Base-by-base conservation (phyloP, 768 basidiomycete genomes). In the Phylloporus arenicola region DNA sequence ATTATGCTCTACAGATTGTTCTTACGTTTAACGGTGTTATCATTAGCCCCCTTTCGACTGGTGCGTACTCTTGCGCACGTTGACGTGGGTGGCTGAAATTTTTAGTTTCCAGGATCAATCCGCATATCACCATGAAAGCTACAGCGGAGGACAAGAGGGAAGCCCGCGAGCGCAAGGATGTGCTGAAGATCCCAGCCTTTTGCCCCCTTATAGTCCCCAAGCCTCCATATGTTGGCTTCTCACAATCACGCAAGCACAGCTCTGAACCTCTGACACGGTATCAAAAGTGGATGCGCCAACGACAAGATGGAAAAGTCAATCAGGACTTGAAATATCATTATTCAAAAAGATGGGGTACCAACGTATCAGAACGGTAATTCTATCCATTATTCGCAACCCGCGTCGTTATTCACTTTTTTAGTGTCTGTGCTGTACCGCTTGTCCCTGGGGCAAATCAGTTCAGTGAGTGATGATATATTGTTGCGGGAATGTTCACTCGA, bases 11-110 rank as follows among this genome's bases (percentile, higher is more conserved):
- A 40, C 41, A 40, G 31, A 34, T 48, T 35, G 20, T 52, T 43
- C 41, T 58, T 20, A 51, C 20, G 17, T 30, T n/a, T 45, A 29
- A 41, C 24, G 33, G 2, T 45, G 22, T 53, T 44, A 25, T 42
- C 30, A 38, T 35, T 47, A 87, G 82, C 82, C 82, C 27, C 70
- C 67, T 2, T 90, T 86, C 67, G 84, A 90, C 49, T 90, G 88
- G 88, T 81, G 50, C 47, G 48, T 53, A 20, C 19, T 45, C 39
- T 52, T 25, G 11, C 33, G 13, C 22, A 41, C 30, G 25, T 16
- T 38, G 38, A 50, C 8, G 19, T 43, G 12, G 10, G 9, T 50
- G 25, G 47, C 42, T 49, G 29, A 54, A 40, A 48, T 40, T 14
- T 29, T 45, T 40, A 20, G 20, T 24, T 30, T 16, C 27, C 46